phyloP scores from a whole-genome alignment of 1,284 basidiomycete species.

The Quambalaria eucalypti region DNA sequence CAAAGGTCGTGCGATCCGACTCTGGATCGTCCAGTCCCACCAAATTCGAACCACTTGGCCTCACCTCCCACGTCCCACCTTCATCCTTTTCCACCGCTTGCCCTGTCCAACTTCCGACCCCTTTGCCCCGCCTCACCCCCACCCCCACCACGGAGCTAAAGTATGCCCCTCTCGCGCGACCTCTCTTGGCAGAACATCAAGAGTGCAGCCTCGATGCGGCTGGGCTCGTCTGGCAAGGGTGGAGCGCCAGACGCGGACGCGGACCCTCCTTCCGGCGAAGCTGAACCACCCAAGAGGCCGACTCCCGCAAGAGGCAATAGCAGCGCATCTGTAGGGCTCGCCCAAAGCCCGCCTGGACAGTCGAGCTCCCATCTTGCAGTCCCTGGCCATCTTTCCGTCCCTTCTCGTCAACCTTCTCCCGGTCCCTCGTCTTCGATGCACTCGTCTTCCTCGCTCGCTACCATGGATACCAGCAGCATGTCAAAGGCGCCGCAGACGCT shows the following conservation, averaged over 20 bases:
- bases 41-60: too few species aligned
- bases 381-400: not conserved
- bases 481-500: conserved; percentile 8
- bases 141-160: too few species aligned
- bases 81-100: too few species aligned
- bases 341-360: not conserved
- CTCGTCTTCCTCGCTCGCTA: too few species aligned
- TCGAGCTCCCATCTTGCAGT: not conserved
- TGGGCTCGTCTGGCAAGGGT: too few species aligned
- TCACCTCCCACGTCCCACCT: too few species aligned
- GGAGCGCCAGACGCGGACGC: not conserved
- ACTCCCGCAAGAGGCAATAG: not conserved
- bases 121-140: too few species aligned
- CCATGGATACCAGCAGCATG: too few species aligned
- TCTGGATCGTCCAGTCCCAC: too few species aligned
- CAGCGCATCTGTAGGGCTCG: not conserved
- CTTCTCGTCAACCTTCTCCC: not conserved
- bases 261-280: not conserved
- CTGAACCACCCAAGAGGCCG: not conserved
- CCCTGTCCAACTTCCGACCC: too few species aligned
- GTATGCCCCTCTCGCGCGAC: not conserved
- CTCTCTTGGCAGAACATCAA: not conserved
- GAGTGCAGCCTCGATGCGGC: not conserved
- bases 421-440: too few species aligned
- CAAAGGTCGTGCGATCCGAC: too few species aligned